phyloP scores from a whole-genome alignment of 441 rosid species.

The Erodium chrysanthum region DNA sequence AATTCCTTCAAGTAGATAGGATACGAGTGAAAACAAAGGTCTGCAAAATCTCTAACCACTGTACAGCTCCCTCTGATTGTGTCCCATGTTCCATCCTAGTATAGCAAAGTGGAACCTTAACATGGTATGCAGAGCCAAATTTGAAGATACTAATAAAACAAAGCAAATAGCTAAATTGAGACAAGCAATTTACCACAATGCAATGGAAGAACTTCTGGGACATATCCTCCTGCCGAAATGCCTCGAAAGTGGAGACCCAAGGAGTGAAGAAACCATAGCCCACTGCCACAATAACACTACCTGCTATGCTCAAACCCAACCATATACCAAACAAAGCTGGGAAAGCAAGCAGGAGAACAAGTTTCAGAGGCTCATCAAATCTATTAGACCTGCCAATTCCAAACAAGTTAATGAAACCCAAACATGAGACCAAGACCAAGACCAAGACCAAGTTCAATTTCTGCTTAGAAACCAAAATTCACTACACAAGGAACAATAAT shows the following conservation, averaged over 20 bases:
- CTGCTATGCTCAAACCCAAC: slow-evolving; percentile 60
- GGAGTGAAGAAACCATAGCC: slow-evolving; percentile 78
- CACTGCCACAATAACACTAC: slow-evolving; percentile 49
- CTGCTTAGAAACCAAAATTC: background rate
- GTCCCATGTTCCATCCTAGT: slow-evolving; percentile 80
- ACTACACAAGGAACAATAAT: background rate
- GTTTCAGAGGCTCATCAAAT: slow-evolving; percentile 54
- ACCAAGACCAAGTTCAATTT: background rate
- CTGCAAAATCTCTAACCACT: slow-evolving; percentile 57
- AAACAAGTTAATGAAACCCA: too few relatives aligned
- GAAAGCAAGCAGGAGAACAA: slow-evolving; percentile 43
- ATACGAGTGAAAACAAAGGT: slow-evolving; percentile 62
- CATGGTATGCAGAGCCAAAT: too few relatives aligned
- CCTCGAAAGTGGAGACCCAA: slow-evolving; percentile 77
- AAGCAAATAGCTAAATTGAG: background rate
- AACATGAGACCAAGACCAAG: background rate
- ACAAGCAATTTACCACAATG: slow-evolving; percentile 38
- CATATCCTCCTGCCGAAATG: slow-evolving; percentile 50
- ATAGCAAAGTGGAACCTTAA: too few relatives aligned
- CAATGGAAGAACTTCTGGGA: slow-evolving; percentile 53
- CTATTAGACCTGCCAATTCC: slow-evolving; percentile 38
- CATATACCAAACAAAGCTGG: slow-evolving; percentile 64
- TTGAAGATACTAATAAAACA: background rate
- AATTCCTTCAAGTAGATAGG: slow-evolving; percentile 53
- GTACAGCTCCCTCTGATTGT: slow-evolving; percentile 64